These are phyloP conservation scores for Craspedostauros australis DNA, from an alignment of 108 stramenopile species.

Conservation along the genomic window DNA sequence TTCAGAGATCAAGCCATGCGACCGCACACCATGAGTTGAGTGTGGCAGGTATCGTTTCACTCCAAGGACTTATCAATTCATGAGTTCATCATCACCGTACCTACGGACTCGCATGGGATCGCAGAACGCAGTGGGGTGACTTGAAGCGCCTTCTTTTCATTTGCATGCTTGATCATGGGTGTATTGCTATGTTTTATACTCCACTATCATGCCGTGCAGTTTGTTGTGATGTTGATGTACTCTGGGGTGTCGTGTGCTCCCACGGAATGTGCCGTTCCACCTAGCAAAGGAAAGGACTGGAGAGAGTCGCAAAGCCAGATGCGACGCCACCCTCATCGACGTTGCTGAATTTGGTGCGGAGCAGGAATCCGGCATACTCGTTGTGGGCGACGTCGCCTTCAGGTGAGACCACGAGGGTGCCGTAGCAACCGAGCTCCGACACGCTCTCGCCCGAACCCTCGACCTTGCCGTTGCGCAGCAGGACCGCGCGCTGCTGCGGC, in stretches of 20 bases:
- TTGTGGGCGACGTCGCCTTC: slow-evolving; percentile 64
- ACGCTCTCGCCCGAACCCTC: slow-evolving; percentile 72
- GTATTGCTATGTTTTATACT: not conserved
- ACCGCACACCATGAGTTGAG: too few species aligned
- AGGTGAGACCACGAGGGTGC: slow-evolving; percentile 39
- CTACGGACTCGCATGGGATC: too few species aligned
- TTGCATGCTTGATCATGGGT: not conserved
- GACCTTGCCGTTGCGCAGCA: slow-evolving; percentile 63
- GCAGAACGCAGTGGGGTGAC: not conserved
- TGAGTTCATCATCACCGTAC: too few species aligned
- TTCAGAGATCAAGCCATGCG: too few species aligned
- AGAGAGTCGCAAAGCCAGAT: slow-evolving; percentile 76
- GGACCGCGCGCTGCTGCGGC: slow-evolving; percentile 61
- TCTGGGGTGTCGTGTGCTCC: slow-evolving; percentile 10
- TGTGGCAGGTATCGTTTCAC: too few species aligned
- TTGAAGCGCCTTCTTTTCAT: not conserved
- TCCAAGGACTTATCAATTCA: too few species aligned
- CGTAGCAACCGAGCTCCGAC: slow-evolving; percentile 79
- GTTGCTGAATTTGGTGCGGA: slow-evolving; percentile 78
- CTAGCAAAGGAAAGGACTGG: slow-evolving; percentile 77
- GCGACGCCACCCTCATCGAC: slow-evolving; percentile 89
- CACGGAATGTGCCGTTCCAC: not conserved
- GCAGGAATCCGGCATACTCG: slow-evolving; percentile 65
- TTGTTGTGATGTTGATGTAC: slow-evolving; percentile 22
- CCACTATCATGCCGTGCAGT: slow-evolving; percentile 1